phyloP scores from a whole-genome alignment of 1,284 basidiomycete species.

The Tetrapyrgos nigripes region DNA sequence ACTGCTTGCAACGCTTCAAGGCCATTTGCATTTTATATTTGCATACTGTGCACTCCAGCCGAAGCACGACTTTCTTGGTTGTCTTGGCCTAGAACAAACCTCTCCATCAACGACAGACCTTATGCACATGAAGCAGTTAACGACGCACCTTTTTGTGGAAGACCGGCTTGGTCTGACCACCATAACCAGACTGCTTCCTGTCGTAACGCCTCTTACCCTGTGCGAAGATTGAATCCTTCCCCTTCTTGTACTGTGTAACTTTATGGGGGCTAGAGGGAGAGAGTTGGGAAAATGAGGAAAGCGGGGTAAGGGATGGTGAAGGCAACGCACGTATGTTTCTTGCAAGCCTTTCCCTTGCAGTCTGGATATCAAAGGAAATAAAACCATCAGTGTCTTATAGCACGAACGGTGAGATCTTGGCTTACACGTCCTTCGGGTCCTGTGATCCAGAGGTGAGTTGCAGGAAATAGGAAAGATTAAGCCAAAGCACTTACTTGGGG shows the following conservation, averaged over 20 bases:
- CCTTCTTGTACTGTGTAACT: slow-evolving; percentile 99
- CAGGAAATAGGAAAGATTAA: neutral
- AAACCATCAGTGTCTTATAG: neutral
- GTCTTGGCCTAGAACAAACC: slow-evolving; percentile 78
- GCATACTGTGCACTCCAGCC: slow-evolving; percentile 97
- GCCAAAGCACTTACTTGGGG: slow-evolving; percentile 71
- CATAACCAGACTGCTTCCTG: slow-evolving; percentile 98
- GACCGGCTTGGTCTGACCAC: slow-evolving; percentile 99
- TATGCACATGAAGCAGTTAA: neutral
- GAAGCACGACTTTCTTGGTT: slow-evolving; percentile 99
- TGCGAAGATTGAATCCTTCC: slow-evolving; percentile 94
- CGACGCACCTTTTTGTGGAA: slow-evolving; percentile 96
- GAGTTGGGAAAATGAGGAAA: neutral
- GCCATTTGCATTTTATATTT: slow-evolving; percentile 98
- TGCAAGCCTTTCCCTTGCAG: slow-evolving; percentile 99
- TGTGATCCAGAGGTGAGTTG: slow-evolving; percentile 38
- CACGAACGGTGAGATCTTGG: slow-evolving; percentile 18
- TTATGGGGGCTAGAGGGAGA: slow-evolving; percentile 79
- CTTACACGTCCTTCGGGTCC: slow-evolving; percentile 88
- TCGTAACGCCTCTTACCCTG: slow-evolving; percentile 99
- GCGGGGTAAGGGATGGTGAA: slow-evolving; percentile 10
- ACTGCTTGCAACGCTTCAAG: slow-evolving; percentile 99
- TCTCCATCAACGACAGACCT: neutral
- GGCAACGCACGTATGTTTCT: slow-evolving; percentile 91
- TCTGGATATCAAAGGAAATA: slow-evolving; percentile 47